Evolutionary conservation across 2,329 filamentous ascomycete genomes (phyloP).

Genomic region (Xylaria sp.): DNA sequence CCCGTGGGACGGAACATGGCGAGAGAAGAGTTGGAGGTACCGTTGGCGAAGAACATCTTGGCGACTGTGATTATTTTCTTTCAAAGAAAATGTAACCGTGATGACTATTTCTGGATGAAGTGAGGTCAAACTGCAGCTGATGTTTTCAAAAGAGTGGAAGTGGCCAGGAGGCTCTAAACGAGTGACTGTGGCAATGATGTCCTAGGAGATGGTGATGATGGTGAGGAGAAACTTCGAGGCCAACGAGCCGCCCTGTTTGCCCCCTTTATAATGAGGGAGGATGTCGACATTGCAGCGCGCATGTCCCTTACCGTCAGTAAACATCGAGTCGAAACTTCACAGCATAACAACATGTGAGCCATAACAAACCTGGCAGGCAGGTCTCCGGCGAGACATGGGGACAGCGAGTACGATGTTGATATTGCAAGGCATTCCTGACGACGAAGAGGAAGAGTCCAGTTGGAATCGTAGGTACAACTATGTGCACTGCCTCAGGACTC

Average conservation of each 20-base stretch:
- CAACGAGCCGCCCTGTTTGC: constrained; percentile 7
- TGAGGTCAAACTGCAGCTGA: background rate
- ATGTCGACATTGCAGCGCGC: constrained; percentile 25
- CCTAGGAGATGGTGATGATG: constrained; percentile 17
- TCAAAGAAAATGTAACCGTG: constrained; percentile 1
- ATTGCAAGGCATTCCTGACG: constrained; percentile 30
- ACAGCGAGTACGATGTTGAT: constrained; percentile 25
- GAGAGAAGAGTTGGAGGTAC: constrained; percentile 29
- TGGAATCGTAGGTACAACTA: background rate
- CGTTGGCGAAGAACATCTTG: constrained; percentile 28
- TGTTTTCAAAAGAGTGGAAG: constrained; percentile 15
- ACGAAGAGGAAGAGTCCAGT: background rate
- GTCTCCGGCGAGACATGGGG: background rate
- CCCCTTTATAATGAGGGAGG: constrained; percentile 30
- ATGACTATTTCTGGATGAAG: background rate
- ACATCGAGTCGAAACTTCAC: constrained; percentile 6
- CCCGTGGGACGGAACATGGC: constrained; percentile 30
- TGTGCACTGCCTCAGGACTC: constrained; percentile 14
- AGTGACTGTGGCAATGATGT: constrained; percentile 24
- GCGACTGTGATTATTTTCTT: constrained; percentile 6
- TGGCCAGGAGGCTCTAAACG: constrained; percentile 26
- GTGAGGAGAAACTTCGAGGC: background rate
- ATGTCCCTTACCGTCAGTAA: constrained; percentile 14
- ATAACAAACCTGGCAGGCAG: constrained; percentile 16
- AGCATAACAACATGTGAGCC: constrained; percentile 17